Evolutionary conservation across 768 basidiomycete genomes (phyloP).

Genomic region (Psilocybe cubensis): DNA sequence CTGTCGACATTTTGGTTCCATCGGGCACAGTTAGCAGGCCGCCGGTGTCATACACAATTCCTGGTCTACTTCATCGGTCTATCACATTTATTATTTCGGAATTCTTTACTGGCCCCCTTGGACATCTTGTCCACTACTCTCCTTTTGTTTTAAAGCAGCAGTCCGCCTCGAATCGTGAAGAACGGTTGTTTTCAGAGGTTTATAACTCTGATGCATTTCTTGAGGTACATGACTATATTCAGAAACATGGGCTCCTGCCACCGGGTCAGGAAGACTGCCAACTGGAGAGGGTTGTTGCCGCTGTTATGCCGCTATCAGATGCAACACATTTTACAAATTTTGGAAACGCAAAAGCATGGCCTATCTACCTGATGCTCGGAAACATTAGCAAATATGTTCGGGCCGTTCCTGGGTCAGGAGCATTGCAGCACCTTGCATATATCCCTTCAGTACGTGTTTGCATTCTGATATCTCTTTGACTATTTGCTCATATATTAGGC

Average conservation of each 20-base stretch:
- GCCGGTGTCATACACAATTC: constrained; percentile 22
- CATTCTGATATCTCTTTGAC: too few species aligned
- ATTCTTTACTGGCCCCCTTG: constrained; percentile 21
- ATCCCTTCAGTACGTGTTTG: constrained; percentile 21
- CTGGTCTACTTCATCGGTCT: constrained; percentile 28
- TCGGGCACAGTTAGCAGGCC: constrained; percentile 23
- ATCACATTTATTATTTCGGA: constrained; percentile 27
- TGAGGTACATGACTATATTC: constrained; percentile 30
- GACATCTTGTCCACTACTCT: constrained; percentile 26
- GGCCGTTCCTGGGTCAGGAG: constrained; percentile 24
- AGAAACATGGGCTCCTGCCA: constrained; percentile 16
- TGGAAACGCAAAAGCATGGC: constrained; percentile 26
- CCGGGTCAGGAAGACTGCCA: not conserved
- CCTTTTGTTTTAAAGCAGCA: constrained; percentile 30
- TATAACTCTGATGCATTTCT: constrained; percentile 35
- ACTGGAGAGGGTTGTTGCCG: not conserved
- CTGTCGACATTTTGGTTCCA: constrained; percentile 31
- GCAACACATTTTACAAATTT: not conserved
- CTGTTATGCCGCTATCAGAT: not conserved
- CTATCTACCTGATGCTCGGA: constrained; percentile 35
- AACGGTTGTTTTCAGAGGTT: constrained; percentile 29
- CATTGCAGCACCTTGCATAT: constrained; percentile 39
- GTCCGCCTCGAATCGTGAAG: constrained; percentile 2
- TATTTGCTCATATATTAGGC: too few species aligned
- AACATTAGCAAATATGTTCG: constrained; percentile 39